Base-by-base conservation (phyloP, 352 stramenopile genomes). In the Pseudoperonospora humuli region DNA sequence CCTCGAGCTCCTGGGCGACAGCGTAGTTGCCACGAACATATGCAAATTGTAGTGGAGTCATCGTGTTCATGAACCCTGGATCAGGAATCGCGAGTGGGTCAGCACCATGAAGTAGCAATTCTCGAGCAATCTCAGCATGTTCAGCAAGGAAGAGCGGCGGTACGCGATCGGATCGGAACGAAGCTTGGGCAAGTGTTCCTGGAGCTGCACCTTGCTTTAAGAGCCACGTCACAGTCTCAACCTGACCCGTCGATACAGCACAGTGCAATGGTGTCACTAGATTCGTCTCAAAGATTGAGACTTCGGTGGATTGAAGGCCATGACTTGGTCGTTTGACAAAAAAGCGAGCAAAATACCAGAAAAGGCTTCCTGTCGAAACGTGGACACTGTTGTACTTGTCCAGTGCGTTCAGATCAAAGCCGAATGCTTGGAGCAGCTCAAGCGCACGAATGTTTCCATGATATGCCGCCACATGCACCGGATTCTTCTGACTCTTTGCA, bases 211-310 rank as follows among this genome's bases (percentile, higher is more conserved):
- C 77, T 45, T 75, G 70, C 0, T 50, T 48, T 0, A 93, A 54
- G 11, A 93, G 42, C 77, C 77, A 90, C 21, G 56, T 60, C 14
- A 90, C 80, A 3, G 75, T 62, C 19, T 86, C 72, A 10, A 86
- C 35, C 33, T 86, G 72, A 2, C 76, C 75, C 0, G 74, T 84
- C 0, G 73, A 72, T 1, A 92, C 79, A 0, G 79, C 79, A 44
- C 79, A 92, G 51, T 92, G 79, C 28, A 92, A 34, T 5, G 79
- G 79, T 2, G 76, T 86, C 6, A 92, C 79, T 17, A 92, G 48
- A 11, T 76, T 92, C 25, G 76, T 86, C 39, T 80, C 78, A 54
- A 92, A 88, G 25, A 89, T 74, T 3, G 78, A 86, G 3, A 70
- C 76, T 4, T 70, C 75, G 14, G 72, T 74, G 41, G 85, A 69